Evolutionary conservation across 2,329 filamentous ascomycete species (phyloP).

Genomic region (Dactylellina drechsleri): DNA sequence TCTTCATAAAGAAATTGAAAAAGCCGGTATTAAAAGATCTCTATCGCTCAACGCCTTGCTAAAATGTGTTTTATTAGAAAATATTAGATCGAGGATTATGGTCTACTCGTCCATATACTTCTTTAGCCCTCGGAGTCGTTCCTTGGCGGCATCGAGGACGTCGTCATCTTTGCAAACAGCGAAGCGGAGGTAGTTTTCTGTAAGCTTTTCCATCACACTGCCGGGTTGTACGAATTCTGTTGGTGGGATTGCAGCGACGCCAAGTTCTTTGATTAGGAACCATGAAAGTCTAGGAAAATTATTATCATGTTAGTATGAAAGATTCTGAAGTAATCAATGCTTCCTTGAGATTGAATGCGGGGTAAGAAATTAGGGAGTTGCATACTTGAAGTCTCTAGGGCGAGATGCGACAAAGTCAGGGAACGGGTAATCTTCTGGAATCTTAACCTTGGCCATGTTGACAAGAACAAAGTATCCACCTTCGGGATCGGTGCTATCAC

Average conservation of each 20-base stretch:
- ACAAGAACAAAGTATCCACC: slow-evolving; percentile 97
- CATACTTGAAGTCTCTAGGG: slow-evolving; percentile 84
- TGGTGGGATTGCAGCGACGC: slow-evolving; percentile 93
- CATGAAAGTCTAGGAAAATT: slow-evolving; percentile 72
- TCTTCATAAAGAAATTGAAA: background rate
- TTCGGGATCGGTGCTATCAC: slow-evolving; percentile 83
- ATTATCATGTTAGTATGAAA: background rate
- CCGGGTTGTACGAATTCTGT: slow-evolving; percentile 93
- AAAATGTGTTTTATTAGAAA: background rate
- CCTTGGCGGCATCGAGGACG: slow-evolving; percentile 81
- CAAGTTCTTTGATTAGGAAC: slow-evolving; percentile 97
- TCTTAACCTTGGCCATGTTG: slow-evolving; percentile 86
- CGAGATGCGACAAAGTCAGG: slow-evolving; percentile 85
- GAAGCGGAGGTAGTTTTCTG: slow-evolving; percentile 84
- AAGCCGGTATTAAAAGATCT: background rate
- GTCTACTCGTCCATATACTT: slow-evolving; percentile 69
- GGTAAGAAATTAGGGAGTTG: background rate
- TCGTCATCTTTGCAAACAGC: slow-evolving; percentile 96
- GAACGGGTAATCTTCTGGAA: slow-evolving; percentile 87
- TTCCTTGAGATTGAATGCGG: background rate
- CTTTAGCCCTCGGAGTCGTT: slow-evolving; percentile 76
- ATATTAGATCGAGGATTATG: slow-evolving; percentile 8
- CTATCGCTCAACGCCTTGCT: background rate
- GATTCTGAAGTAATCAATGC: background rate
- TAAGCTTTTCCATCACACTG: slow-evolving; percentile 76